Conservation (phyloP, 2,329 filamentous ascomycete genomes). For the Botrytis medusae region DNA sequence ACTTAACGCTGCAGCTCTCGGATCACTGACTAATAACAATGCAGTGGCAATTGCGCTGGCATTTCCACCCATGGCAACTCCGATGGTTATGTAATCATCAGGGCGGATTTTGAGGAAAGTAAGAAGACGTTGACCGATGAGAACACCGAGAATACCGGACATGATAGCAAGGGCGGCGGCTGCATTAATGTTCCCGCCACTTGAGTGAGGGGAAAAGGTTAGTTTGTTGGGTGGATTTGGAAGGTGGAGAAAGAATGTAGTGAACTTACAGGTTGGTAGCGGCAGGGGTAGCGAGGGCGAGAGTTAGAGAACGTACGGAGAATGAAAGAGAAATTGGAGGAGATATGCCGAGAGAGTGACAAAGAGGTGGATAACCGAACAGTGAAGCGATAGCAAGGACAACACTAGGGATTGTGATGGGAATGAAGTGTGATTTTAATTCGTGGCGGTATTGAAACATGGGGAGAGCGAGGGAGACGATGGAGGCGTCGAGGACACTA, state of each 20-base stretch:
- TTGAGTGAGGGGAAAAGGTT: neutral
- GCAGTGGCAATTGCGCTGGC: conserved; percentile 61
- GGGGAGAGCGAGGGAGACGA: conserved; percentile 58
- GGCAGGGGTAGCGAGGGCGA: conserved; percentile 59
- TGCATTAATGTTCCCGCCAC: conserved; percentile 43
- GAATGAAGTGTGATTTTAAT: conserved; percentile 51
- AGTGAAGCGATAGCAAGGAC: conserved; percentile 53
- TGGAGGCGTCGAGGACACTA: conserved; percentile 56
- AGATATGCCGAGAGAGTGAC: conserved; percentile 55
- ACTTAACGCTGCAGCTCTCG: conserved; percentile 57
- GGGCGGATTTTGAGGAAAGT: conserved; percentile 51
- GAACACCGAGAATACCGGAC: conserved; percentile 58
- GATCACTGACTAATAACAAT: conserved; percentile 55
- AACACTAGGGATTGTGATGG: conserved; percentile 55
- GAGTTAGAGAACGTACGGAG: conserved; percentile 55
- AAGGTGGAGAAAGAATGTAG: conserved; percentile 31
- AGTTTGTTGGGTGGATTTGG: neutral
- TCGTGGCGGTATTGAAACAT: conserved; percentile 62
- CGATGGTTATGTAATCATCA: conserved; percentile 64
- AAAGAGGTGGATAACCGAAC: conserved; percentile 57
- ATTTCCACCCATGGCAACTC: conserved; percentile 60
- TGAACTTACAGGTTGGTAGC: conserved; percentile 55
- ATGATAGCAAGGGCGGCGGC: conserved; percentile 58
- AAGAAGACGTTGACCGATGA: conserved; percentile 54
- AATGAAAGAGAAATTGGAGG: conserved; percentile 54